Base-by-base conservation (phyloP, 2,329 filamentous ascomycete genomes). In the Thielaviopsis musarum region DNA sequence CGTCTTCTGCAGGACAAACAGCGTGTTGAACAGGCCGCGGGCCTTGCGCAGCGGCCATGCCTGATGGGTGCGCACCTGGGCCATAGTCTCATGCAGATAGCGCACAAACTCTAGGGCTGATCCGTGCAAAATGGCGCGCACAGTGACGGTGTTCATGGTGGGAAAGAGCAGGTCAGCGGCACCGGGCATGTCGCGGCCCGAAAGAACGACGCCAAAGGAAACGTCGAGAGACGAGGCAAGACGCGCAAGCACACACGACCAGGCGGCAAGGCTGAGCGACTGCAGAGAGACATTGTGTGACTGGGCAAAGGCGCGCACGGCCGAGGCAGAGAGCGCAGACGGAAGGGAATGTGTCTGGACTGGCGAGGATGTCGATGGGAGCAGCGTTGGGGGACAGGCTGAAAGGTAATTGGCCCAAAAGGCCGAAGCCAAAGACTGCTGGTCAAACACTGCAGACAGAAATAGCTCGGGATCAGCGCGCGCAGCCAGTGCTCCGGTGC, bases 81-180 rank as follows among this genome's bases (percentile, higher is more conserved):
- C 74, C 69, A 87, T 79, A 62, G 80, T 84, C 1, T 83, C 78
- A 66, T 95, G 89, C 64, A 90, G 76, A 66, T 91, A 87, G 13
- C 74, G 75, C 28, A 95, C 71, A 71, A 94, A 83, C 0, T 83
- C 77, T 0, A 69, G 64, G 0, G 79, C 71, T 0, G 77, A 82
- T 1, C 88, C 88, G 65, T 93, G 86, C 2, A 95, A 68, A 2
- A 91, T 76, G 1, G 79, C 79, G 12, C 90, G 78, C 7, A 95
- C 75, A 0, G 85, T 80, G 0, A 95, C 83, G 0, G 91, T 95
- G 66, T 95, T 96, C 87, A 96, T 95, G 0, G 87, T 88, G 0
- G 91, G 91, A 66, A 95, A 96, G 67, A 91, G 76, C 13, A 91
- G 70, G 26, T 79, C 70, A 52, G 86, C 79, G 0, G 82, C 79